These are phyloP conservation scores for Starmerella gropengiesseri DNA, from an alignment of 805 yeast genomes.

Conservation along the genomic window DNA sequence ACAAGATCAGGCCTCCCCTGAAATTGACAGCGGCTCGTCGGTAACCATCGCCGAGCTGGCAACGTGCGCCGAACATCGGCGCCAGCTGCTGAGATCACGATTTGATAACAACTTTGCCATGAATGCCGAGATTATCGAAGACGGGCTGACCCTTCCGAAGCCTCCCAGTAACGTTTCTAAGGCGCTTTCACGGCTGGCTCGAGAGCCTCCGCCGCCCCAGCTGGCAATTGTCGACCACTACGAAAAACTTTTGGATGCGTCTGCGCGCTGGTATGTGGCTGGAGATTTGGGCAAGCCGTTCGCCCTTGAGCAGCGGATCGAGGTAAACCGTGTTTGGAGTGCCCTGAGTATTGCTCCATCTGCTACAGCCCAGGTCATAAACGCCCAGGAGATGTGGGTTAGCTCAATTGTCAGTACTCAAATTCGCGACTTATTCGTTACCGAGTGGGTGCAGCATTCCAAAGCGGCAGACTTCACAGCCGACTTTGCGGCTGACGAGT, in stretches of 20 bases:
- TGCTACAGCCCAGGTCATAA: conserved; percentile 23
- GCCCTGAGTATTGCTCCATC: conserved; percentile 28
- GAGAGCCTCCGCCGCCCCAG: conserved; percentile 2
- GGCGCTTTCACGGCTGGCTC: conserved; percentile 15
- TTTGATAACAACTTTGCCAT: conserved; percentile 32
- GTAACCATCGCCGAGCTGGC: conserved; percentile 31
- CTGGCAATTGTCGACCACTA: conserved; percentile 22
- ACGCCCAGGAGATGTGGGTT: conserved; percentile 28
- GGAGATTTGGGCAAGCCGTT: conserved; percentile 16
- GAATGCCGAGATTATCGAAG: conserved; percentile 31
- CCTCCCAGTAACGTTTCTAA: conserved; percentile 24
- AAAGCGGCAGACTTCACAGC: conserved; percentile 31
- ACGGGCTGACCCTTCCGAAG: conserved; percentile 29
- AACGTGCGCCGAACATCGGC: conserved; percentile 20
- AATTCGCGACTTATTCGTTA: conserved; percentile 29
- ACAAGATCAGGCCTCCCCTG: conserved; percentile 13
- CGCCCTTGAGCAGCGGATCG: conserved; percentile 23
- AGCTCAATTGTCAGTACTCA: conserved; percentile 31
- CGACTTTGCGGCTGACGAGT: conserved; percentile 33
- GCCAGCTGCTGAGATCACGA: conserved; percentile 27
- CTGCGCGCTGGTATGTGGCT: conserved; percentile 25
- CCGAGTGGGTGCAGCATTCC: conserved; percentile 32
- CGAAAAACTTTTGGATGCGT: conserved; percentile 21
- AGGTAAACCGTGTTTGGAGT: conserved; percentile 31
- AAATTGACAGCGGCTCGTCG: conserved; percentile 28